Base-by-base conservation (phyloP, 192 early-diverging fungal species). In the Umbelopsis vinacea region DNA sequence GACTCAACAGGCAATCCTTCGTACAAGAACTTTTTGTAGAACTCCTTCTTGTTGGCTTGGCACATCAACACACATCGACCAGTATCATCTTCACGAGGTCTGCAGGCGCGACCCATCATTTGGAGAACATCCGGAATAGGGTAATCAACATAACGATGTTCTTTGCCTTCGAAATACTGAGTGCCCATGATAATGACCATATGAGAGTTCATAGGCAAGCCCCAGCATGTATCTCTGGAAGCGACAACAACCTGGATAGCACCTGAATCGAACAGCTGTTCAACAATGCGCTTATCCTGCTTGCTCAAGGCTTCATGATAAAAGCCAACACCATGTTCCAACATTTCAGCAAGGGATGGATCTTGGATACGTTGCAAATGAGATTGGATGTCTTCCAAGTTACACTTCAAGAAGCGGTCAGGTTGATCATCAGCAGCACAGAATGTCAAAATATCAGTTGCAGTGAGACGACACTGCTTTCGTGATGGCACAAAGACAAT, bases 401-500 rank as follows among this genome's bases (percentile, higher is more conserved):
- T 77, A 89, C 97, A 95, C 73, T 91, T 86, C 66, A 98, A 73
- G 83, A 96, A 98, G 38, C 92, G 90, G 45, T 91, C 81, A 5
- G 98, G 98, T 63, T 96, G 92, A 66, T 96, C 96, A 73, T 98
- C 96, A 74, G 92, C 85, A 21, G 91, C 94, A 81, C 96, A 98
- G 53, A 92, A 91, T 0, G 95, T 89, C 66, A 99, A 97, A 53
- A 99, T 83, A 71, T 98, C 98, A 79, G 94, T 95, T 11, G 98
- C 96, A 3, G 98, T 99, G 7, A 98, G 84, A 4, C 97, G 92
- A 0, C 96, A 98, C 81, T 99, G 98, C 22, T 96, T 87, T 71
- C 98, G 92, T 7, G 97, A 98, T 35, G 96, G 96, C 6, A 99
- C 98, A 88, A 99, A 98, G 0, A 99, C 93, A 55, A 99, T 95